These are phyloP conservation scores for Rasamsonia emersonii DNA, from an alignment of 2,329 filamentous ascomycete species.

Conservation along the genomic window DNA sequence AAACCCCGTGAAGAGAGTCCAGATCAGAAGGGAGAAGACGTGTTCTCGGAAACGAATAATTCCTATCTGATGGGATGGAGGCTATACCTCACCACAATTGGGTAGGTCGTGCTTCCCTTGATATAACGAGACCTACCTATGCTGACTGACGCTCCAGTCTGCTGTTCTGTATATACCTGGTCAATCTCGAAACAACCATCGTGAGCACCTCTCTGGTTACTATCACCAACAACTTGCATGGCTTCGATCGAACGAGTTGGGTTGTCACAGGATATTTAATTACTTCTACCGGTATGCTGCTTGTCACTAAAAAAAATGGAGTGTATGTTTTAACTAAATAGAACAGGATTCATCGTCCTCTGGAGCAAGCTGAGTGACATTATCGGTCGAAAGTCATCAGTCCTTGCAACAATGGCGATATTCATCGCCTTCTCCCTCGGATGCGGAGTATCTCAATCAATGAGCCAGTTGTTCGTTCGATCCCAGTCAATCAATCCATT, in stretches of 20 bases:
- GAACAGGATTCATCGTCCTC: slow-evolving; percentile 21
- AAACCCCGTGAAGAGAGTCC: too few species aligned
- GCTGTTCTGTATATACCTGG: slow-evolving; percentile 14
- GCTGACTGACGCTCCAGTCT: not conserved
- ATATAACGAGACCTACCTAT: not conserved
- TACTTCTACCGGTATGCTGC: slow-evolving; percentile 23
- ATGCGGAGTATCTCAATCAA: slow-evolving; percentile 22
- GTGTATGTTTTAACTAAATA: not conserved
- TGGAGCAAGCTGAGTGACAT: slow-evolving; percentile 26
- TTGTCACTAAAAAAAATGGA: too few species aligned
- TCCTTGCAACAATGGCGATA: slow-evolving; percentile 17
- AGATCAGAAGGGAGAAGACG: too few species aligned
- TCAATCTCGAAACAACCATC: slow-evolving; percentile 26
- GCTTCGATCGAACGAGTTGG: slow-evolving; percentile 26
- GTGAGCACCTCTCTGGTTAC: slow-evolving; percentile 26
- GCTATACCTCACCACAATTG: slow-evolving; percentile 1
- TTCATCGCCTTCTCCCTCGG: slow-evolving; percentile 23
- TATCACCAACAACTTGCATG: slow-evolving; percentile 25
- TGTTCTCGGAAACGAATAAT: too few species aligned
- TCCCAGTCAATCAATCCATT: not conserved
- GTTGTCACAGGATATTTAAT: slow-evolving; percentile 27
- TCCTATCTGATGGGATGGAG: slow-evolving; percentile 3
- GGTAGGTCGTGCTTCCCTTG: not conserved
- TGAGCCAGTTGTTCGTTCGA: slow-evolving; percentile 19
- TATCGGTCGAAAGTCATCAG: slow-evolving; percentile 18